Evolutionary conservation across 805 yeast species (phyloP).

Genomic region (Hyphopichia homilentoma): DNA sequence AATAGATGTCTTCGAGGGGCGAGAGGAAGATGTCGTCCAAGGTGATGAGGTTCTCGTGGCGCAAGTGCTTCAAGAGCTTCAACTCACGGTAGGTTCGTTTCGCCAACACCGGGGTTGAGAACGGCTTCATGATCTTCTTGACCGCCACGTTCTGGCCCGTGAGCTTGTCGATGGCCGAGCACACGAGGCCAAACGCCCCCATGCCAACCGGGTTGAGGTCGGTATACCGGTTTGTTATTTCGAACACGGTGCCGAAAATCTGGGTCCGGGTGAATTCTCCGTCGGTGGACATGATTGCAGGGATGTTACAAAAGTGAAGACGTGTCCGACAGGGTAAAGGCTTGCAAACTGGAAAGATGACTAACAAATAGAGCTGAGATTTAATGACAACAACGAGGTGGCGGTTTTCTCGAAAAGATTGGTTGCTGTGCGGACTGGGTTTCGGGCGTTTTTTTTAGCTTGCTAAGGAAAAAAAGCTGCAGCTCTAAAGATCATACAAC

Average conservation of each 20-base stretch:
- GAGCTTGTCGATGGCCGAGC: constrained; percentile 90
- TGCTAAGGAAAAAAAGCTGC: too few relatives aligned
- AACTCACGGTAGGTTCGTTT: constrained; percentile 96
- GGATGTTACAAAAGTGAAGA: too few relatives aligned
- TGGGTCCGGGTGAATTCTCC: constrained; percentile 69
- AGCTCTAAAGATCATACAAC: too few relatives aligned
- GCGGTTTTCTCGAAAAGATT: too few relatives aligned
- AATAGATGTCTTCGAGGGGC: constrained; percentile 92
- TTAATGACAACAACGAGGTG: too few relatives aligned
- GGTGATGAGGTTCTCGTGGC: constrained; percentile 92
- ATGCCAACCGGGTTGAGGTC: constrained; percentile 97
- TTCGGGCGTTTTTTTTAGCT: too few relatives aligned
- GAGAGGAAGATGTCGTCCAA: constrained; percentile 90
- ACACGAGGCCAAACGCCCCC: constrained; percentile 99
- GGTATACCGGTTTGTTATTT: constrained; percentile 82
- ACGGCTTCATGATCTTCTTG: constrained; percentile 96
- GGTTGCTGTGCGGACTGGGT: neutral
- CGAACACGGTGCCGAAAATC: constrained; percentile 93
- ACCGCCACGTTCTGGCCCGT: constrained; percentile 94
- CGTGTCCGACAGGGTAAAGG: too few relatives aligned
- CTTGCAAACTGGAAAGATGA: too few relatives aligned
- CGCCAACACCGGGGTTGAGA: constrained; percentile 89
- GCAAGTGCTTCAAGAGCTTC: constrained; percentile 84
- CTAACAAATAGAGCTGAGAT: too few relatives aligned
- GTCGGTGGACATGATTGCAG: constrained; percentile 33